phyloP scores from a whole-genome alignment of 192 early-diverging fungal species.

The Jimgerdemannia lactiflua region DNA sequence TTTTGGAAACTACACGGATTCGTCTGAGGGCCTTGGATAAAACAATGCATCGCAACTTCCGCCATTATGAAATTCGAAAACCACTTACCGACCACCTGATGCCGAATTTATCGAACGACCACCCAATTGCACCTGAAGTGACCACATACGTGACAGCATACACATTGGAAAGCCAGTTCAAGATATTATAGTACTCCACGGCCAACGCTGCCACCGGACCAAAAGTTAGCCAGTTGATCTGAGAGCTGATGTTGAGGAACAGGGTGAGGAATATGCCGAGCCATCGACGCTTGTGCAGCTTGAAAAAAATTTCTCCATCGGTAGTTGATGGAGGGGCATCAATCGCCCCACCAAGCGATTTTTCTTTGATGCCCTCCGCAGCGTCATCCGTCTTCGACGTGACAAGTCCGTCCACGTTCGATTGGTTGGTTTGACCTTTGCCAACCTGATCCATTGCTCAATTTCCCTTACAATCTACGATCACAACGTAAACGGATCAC shows the following conservation, averaged over 20 bases:
- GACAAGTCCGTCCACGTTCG: background rate
- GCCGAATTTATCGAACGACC: constrained; percentile 13
- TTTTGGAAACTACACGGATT: too few species aligned
- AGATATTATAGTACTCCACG: constrained; percentile 27
- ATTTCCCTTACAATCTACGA: too few species aligned
- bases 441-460: too few species aligned
- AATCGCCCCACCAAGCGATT: background rate
- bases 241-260: constrained; percentile 38
- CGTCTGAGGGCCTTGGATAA: too few species aligned
- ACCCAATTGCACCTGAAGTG: constrained; percentile 37
- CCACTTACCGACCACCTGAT: background rate
- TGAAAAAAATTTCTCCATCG: background rate
- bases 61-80: background rate
- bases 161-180: constrained; percentile 42
- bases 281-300: constrained; percentile 18
- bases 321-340: background rate
- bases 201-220: constrained; percentile 38
- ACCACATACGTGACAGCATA: constrained; percentile 42
- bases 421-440: background rate
- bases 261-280: constrained; percentile 38
- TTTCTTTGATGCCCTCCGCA: background rate
- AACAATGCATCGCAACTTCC: too few species aligned
- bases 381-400: too few species aligned
- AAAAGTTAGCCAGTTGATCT: constrained; percentile 43
- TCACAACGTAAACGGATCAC: too few species aligned